phyloP scores from a whole-genome alignment of 768 basidiomycete species.

The Naganishia randhawae region DNA sequence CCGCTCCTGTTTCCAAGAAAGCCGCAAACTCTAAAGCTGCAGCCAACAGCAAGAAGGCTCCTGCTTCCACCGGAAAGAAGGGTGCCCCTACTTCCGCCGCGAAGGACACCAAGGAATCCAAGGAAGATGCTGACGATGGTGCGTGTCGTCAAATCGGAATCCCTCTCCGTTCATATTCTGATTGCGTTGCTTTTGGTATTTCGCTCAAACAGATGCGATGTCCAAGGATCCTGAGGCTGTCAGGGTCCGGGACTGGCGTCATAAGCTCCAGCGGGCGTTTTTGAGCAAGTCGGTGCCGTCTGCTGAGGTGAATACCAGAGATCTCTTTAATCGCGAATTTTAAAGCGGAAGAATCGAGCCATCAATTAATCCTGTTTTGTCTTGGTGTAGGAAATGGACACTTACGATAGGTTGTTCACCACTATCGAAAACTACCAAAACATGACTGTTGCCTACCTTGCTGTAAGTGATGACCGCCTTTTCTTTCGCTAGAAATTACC shows the following conservation, averaged over 20 bases:
- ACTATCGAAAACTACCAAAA: conserved; percentile 71
- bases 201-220: conserved; percentile 15
- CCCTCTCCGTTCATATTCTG: neutral
- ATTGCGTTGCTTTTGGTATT: neutral
- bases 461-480: conserved; percentile 51
- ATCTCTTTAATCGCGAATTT: neutral
- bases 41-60: conserved; percentile 19
- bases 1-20: conserved; percentile 26
- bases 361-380: neutral
- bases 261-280: conserved; percentile 84
- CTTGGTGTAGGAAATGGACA: conserved; percentile 67
- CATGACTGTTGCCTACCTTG: conserved; percentile 73
- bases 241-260: conserved; percentile 85
- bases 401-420: conserved; percentile 66
- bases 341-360: neutral
- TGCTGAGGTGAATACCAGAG: conserved; percentile 58
- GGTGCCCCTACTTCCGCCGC: conserved; percentile 18
- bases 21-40: conserved; percentile 14
- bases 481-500: neutral
- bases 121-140: conserved; percentile 15
- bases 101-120: conserved; percentile 27
- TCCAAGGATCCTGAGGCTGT: conserved; percentile 61
- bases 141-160: neutral
- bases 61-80: conserved; percentile 17
- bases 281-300: conserved; percentile 61